phyloP scores from a whole-genome alignment of 768 basidiomycete species.

The Tricholoma saponaceum region DNA sequence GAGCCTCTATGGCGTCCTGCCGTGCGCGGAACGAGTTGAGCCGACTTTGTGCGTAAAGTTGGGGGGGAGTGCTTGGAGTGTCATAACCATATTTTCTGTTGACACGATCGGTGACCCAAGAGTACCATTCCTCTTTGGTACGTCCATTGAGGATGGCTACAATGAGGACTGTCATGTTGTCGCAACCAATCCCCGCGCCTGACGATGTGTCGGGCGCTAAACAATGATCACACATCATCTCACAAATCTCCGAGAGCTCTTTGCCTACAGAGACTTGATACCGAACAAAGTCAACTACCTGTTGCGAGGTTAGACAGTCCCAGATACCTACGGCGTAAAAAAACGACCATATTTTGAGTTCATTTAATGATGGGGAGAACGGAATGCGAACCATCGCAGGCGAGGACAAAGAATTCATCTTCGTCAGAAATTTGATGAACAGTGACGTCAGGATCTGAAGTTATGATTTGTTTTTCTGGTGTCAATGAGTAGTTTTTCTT shows the following conservation, averaged over 20 bases:
- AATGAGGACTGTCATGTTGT: conserved; percentile 97
- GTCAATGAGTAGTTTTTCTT: conserved; percentile 84
- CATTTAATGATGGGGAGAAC: conserved; percentile 1
- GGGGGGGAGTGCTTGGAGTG: conserved; percentile 73
- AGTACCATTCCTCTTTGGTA: conserved; percentile 90
- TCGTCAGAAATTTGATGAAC: conserved; percentile 78
- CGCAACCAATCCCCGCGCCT: conserved; percentile 92
- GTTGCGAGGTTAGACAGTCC: conserved; percentile 94
- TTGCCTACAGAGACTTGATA: conserved; percentile 77
- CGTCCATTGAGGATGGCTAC: conserved; percentile 84
- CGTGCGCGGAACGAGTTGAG: conserved; percentile 60
- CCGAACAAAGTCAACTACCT: conserved; percentile 86
- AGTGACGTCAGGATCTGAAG: conserved; percentile 88
- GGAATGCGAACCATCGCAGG: conserved; percentile 80
- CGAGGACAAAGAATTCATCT: conserved; percentile 95
- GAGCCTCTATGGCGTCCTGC: conserved; percentile 51
- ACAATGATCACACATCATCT: conserved; percentile 88
- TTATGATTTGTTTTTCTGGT: conserved; percentile 92
- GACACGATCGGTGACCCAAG: conserved; percentile 84
- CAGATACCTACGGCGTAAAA: conserved; percentile 75
- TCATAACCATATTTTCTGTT: conserved; percentile 68
- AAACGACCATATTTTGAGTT: conserved; percentile 4
- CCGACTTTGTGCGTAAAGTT: conserved; percentile 68
- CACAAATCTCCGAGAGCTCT: conserved; percentile 77
- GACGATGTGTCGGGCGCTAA: conserved; percentile 91